phyloP scores from a whole-genome alignment of 2,329 filamentous ascomycete species.

The Diaporthe sp. region DNA sequence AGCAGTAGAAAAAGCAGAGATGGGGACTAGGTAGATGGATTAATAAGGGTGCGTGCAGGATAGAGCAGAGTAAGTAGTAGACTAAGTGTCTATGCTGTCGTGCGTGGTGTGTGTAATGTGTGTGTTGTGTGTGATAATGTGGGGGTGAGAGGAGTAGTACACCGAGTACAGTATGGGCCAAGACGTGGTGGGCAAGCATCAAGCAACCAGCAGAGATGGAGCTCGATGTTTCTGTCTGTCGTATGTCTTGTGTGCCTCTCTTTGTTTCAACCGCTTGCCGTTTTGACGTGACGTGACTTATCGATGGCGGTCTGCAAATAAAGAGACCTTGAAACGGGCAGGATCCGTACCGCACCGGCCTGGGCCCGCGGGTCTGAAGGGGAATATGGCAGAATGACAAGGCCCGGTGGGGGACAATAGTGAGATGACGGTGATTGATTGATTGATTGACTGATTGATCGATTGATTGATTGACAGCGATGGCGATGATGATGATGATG shows the following conservation, averaged over 20 bases:
- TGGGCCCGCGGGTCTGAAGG: conserved; percentile 6
- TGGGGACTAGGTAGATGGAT: neutral
- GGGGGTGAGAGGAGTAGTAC: neutral
- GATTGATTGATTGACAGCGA: neutral
- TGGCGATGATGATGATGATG: neutral
- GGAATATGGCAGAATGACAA: conserved; percentile 1
- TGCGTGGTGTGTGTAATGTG: neutral
- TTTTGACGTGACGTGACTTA: conserved; percentile 16
- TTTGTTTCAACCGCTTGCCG: conserved; percentile 4
- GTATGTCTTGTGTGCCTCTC: neutral
- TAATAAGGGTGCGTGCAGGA: neutral
- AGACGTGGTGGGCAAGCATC: neutral
- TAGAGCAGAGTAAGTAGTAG: neutral
- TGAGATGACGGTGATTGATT: neutral
- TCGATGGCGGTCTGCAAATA: conserved; percentile 25
- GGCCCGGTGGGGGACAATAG: neutral
- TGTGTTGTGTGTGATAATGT: neutral
- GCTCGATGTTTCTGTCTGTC: conserved; percentile 1
- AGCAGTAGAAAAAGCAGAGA: too few relatives aligned
- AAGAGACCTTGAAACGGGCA: conserved; percentile 25
- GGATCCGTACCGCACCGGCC: conserved; percentile 24
- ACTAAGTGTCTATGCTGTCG: neutral
- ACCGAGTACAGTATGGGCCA: neutral
- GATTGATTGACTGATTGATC: neutral
- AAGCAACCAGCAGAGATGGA: conserved; percentile 11